These are phyloP conservation scores for Pseudocercospora musae DNA, from an alignment of 2,329 filamentous ascomycete genomes.

Conservation along the genomic window DNA sequence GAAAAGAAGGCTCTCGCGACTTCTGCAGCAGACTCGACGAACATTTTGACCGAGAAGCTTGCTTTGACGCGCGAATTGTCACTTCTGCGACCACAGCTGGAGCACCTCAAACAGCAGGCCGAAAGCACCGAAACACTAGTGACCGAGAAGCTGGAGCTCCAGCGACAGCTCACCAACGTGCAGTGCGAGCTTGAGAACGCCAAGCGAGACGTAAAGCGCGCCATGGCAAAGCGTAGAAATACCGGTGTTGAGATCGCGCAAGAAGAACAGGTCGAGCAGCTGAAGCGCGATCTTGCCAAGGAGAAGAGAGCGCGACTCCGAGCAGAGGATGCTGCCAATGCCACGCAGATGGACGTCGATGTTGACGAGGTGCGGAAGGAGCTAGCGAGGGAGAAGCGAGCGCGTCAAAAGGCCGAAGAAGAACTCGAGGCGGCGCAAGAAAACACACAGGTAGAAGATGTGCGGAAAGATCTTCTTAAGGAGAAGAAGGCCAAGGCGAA, in stretches of 20 bases:
- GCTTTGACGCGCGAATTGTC: conserved; percentile 59
- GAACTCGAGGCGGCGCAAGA: conserved; percentile 39
- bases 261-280: conserved; percentile 42
- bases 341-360: conserved; percentile 32
- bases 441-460: conserved; percentile 34
- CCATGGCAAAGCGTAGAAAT: conserved; percentile 49
- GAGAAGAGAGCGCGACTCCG: conserved; percentile 47
- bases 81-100: conserved; percentile 58
- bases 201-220: conserved; percentile 64
- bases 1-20: conserved; percentile 68
- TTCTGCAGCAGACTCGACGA: conserved; percentile 66
- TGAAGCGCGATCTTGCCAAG: conserved; percentile 46
- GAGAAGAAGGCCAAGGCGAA: conserved; percentile 33
- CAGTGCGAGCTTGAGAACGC: conserved; percentile 83
- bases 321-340: conserved; percentile 37
- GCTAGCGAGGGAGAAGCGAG: conserved; percentile 33
- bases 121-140: conserved; percentile 64
- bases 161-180: conserved; percentile 71
- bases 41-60: conserved; percentile 64
- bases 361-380: conserved; percentile 34
- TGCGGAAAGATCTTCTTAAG: conserved; percentile 33
- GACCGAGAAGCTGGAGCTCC: conserved; percentile 74
- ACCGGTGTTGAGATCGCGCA: conserved; percentile 48
- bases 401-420: conserved; percentile 34
- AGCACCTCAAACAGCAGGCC: conserved; percentile 59